Evolutionary conservation across 2,329 filamentous ascomycete species (phyloP), one percentile per base, ranked within the genome.

Genomic region (Trichophyton mentagrophytes): DNA sequence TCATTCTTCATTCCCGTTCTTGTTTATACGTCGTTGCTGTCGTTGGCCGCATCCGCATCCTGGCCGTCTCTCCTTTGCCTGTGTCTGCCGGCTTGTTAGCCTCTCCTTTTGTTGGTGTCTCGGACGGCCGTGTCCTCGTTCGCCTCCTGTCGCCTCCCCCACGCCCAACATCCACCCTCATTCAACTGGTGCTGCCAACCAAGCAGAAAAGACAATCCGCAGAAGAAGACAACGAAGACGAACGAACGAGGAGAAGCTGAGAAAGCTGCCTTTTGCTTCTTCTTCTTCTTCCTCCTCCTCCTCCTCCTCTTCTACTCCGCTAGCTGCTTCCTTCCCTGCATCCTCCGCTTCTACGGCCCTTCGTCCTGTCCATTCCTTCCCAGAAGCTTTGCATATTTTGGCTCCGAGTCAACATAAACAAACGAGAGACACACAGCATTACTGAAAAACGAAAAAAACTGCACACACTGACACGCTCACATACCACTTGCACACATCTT

Each of bases 41-140:
- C 40, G 40, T 44, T 44, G 40, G 40, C 40, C 47, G 36, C 33
- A 49, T 44, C 20, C 49, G 42, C 49, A 38, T 40, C 30, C n/a
- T 30, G 25, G 42, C 27, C 49, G 57, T 57, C 56, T 53, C 30
- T 40, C 56, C 56, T 46, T 58, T 38, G 51, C 38, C n/a, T 15
- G n/a, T n/a, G 49, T 38, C 33, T 59, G 9, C 38, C 57, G 36
- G 22, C 38, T 57, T 11, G 40, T 58, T 53, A 38, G 47, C 53
- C 51, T 38, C 47, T 42, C 62, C 58, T 61, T 38, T 58, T 60
- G 57, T 63, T 60, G 49, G 8, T 42, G 30, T 40, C 55, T 25
- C 55, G n/a, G 40, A 44, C 15, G 40, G 17, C 36, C 40, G 13
- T 17, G 13, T 17, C 38, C 40, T 59, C 42, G n/a, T 42, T 20